phyloP scores from a whole-genome alignment of 2,329 filamentous ascomycete species.

The Hymenoscyphus fraxineus region DNA sequence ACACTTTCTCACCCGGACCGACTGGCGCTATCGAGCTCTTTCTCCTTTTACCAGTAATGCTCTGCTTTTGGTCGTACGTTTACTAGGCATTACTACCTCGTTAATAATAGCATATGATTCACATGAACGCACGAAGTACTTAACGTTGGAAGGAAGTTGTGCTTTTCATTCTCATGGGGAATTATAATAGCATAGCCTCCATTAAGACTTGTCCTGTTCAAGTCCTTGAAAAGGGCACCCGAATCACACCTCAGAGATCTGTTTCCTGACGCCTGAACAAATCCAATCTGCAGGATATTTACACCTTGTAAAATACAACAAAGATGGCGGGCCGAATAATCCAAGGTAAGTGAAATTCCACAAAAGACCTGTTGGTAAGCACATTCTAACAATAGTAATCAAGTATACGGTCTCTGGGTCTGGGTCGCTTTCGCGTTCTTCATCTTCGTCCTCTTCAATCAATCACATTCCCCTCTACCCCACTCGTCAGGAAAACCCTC shows the following conservation, averaged over 20 bases:
- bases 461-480: conserved; percentile 13
- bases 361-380: not conserved
- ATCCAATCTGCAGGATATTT: not conserved
- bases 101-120: not conserved
- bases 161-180: not conserved
- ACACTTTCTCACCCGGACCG: not conserved
- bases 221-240: not conserved
- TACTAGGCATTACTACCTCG: not conserved
- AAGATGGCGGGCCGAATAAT: conserved; percentile 25
- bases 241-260: not conserved
- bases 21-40: not conserved
- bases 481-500: conserved; percentile 9
- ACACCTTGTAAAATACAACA: not conserved
- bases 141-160: not conserved
- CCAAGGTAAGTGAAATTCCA: conserved; percentile 18
- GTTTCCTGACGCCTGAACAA: not conserved
- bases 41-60: not conserved
- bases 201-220: not conserved
- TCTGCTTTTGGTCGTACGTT: not conserved
- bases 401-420: conserved; percentile 30
- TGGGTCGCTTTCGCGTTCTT: conserved; percentile 29
- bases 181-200: not conserved
- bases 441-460: conserved; percentile 24
- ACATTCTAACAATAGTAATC: not conserved
- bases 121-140: not conserved